Percentiles rank a stretch among this genome's conserved stretches.
These are phyloP conservation scores for Schwanniomyces occidentalis DNA, from an alignment of 805 yeast species.

Conservation along the genomic window DNA sequence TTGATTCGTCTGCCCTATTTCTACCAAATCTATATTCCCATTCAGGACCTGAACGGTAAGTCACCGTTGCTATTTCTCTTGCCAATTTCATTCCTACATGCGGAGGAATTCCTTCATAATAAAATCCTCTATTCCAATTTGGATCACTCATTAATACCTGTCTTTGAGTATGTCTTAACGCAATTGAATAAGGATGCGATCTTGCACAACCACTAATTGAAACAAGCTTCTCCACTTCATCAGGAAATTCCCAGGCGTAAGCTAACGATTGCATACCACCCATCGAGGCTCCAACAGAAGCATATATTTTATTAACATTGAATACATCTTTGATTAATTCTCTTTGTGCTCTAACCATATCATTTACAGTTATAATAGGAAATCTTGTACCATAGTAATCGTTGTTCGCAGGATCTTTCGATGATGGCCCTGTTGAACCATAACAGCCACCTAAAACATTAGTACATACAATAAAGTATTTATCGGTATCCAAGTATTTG, in stretches of 20 bases:
- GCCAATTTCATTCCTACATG: conserved; percentile 95
- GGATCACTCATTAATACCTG: conserved; percentile 95
- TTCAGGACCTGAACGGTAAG: conserved; percentile 94
- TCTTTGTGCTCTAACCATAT: conserved; percentile 89
- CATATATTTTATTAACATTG: conserved; percentile 64
- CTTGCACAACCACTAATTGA: conserved; percentile 92
- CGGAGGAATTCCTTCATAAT: conserved; percentile 80
- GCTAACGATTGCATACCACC: conserved; percentile 99
- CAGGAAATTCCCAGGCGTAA: conserved; percentile 80
- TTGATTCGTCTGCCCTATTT: conserved; percentile 76
- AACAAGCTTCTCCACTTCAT: conserved; percentile 68
- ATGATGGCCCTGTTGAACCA: conserved; percentile 92
- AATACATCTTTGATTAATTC: conserved; percentile 62
- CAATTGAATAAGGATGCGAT: conserved; percentile 92
- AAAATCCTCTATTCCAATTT: conserved; percentile 89
- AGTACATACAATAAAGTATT: conserved; percentile 82
- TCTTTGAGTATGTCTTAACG: conserved; percentile 89
- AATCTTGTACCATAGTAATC: conserved; percentile 80
- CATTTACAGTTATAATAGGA: conserved; percentile 82
- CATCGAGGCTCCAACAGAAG: conserved; percentile 89
- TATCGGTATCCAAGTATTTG: conserved; percentile 73
- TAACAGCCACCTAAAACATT: conserved; percentile 94
- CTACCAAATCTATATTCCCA: conserved; percentile 94
- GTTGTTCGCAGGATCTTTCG: conserved; percentile 67
- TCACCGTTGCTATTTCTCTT: conserved; percentile 89